Evolutionary conservation across 208 protist species (phyloP).

Genomic region (Wallacemonas sp.): DNA sequence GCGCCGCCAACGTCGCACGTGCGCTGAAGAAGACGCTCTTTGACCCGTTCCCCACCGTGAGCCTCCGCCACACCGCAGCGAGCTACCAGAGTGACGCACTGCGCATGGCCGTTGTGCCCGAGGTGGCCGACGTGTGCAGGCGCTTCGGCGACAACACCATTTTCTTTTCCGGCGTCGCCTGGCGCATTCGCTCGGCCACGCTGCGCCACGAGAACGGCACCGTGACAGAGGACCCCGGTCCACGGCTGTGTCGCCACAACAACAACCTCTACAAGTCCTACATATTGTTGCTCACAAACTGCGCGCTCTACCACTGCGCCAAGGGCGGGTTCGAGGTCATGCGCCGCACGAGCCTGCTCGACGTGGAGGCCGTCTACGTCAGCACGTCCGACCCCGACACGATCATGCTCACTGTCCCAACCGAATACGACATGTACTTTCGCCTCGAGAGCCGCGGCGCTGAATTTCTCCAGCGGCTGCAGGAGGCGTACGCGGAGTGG

Average conservation of each 20-base stretch:
- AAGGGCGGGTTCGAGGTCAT: constrained; percentile 54
- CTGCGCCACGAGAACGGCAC: constrained; percentile 28
- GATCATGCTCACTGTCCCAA: constrained; percentile 52
- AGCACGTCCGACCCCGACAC: constrained; percentile 44
- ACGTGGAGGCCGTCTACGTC: constrained; percentile 41
- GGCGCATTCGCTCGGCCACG: constrained; percentile 52
- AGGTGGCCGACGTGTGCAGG: constrained; percentile 52
- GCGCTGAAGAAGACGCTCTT: constrained; percentile 47
- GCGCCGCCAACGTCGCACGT: constrained; percentile 38
- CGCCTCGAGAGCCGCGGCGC: constrained; percentile 40
- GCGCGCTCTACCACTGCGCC: constrained; percentile 64
- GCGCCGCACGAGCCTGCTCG: constrained; percentile 49
- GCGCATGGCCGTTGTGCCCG: constrained; percentile 43
- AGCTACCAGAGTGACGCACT: constrained; percentile 48
- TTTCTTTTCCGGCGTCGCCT: constrained; percentile 72
- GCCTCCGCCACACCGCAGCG: constrained; percentile 40
- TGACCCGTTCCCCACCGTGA: constrained; percentile 54
- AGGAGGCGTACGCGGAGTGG: constrained; percentile 64
- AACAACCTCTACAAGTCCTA: constrained; percentile 57
- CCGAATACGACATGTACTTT: constrained; percentile 76
- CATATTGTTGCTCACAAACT: constrained; percentile 67
- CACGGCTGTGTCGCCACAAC: constrained; percentile 36
- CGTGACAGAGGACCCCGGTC: constrained; percentile 27
- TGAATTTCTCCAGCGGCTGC: constrained; percentile 53
- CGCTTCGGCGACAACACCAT: constrained; percentile 76